Evolutionary conservation across 352 stramenopile species (phyloP).

Genomic region (Aphanomyces cochlioides): DNA sequence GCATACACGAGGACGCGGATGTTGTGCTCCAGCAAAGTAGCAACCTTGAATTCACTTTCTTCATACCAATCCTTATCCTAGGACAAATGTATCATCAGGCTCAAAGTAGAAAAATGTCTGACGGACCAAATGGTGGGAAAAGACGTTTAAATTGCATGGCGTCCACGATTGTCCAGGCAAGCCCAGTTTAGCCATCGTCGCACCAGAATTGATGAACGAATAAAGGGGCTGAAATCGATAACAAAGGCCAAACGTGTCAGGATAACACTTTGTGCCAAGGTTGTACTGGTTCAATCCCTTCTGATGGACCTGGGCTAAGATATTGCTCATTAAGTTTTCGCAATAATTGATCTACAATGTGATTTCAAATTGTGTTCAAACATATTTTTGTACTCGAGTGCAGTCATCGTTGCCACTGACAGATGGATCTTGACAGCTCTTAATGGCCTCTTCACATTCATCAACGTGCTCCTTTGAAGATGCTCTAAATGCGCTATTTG

Average conservation of each 20-base stretch:
- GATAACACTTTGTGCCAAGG: constrained; percentile 51
- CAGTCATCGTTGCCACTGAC: constrained; percentile 15
- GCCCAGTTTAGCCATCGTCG: constrained; percentile 46
- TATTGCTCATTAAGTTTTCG: constrained; percentile 5
- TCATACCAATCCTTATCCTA: constrained; percentile 43
- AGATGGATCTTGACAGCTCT: background rate
- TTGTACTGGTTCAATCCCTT: constrained; percentile 58
- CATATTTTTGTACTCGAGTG: background rate
- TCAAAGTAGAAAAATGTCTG: background rate
- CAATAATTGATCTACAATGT: constrained; percentile 23
- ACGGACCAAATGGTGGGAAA: background rate
- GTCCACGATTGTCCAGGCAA: constrained; percentile 40
- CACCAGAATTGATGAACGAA: constrained; percentile 50
- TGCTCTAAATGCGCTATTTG: constrained; percentile 43
- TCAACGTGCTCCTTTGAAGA: constrained; percentile 22
- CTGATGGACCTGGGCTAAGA: background rate
- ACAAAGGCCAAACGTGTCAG: constrained; percentile 53
- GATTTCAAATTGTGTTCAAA: constrained; percentile 34
- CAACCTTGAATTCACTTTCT: constrained; percentile 58
- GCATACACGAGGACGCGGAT: constrained; percentile 73
- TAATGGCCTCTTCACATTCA: constrained; percentile 32
- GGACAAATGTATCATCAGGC: constrained; percentile 26
- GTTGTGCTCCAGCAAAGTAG: constrained; percentile 42
- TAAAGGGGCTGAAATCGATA: constrained; percentile 62
- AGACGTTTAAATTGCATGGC: constrained; percentile 42